Conservation (phyloP, 1,284 basidiomycete species). For the Rhodotorula mucilaginosa region DNA sequence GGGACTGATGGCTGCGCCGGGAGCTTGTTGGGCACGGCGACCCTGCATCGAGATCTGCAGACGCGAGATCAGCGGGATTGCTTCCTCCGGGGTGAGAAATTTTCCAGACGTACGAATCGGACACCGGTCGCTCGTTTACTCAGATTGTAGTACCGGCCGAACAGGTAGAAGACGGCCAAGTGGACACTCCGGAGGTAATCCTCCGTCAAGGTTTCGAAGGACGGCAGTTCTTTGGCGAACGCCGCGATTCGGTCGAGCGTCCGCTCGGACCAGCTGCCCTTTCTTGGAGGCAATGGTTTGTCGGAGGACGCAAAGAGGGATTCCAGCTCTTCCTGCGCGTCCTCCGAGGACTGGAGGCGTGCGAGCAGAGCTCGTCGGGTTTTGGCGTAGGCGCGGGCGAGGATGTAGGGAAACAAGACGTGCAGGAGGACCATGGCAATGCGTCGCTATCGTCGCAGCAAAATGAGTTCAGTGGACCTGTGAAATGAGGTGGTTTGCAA, state of each 20-base stretch:
- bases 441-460: conserved; percentile 35
- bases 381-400: conserved; percentile 43
- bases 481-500: neutral
- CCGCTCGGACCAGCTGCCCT: neutral
- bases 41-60: conserved; percentile 39
- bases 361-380: conserved; percentile 38
- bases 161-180: conserved; percentile 51
- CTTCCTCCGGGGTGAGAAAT: too few relatives aligned
- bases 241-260: conserved; percentile 20
- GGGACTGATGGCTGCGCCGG: conserved; percentile 12
- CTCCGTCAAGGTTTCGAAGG: conserved; percentile 46
- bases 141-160: conserved; percentile 49
- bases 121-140: conserved; percentile 48
- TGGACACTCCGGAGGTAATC: conserved; percentile 48
- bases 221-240: conserved; percentile 40
- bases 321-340: conserved; percentile 21
- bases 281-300: neutral
- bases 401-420: conserved; percentile 46
- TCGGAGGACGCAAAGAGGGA: conserved; percentile 24
- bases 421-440: conserved; percentile 46
- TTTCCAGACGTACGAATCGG: conserved; percentile 43
- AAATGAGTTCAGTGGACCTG: neutral
- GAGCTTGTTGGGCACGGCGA: conserved; percentile 25
- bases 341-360: conserved; percentile 28
- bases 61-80: neutral